phyloP scores from a whole-genome alignment of 257 asterid genomes.

The Salvia miltiorrhiza region DNA sequence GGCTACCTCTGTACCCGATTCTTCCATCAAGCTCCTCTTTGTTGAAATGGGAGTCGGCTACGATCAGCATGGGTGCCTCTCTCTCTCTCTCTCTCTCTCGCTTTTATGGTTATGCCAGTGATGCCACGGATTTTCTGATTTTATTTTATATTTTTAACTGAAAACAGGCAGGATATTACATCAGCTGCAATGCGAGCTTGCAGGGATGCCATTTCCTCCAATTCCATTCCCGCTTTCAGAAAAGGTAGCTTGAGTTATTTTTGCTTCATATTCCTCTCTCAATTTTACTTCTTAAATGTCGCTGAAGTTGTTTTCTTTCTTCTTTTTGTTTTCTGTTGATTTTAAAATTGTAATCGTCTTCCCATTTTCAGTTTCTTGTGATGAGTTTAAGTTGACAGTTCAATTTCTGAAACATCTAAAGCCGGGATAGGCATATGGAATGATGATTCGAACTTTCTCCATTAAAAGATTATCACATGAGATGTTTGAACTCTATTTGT shows the following conservation, averaged over 20 bases:
- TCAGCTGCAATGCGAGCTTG: conserved; percentile 97
- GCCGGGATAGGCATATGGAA: neutral
- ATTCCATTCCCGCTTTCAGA: conserved; percentile 91
- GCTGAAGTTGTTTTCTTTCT: neutral
- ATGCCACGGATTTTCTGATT: neutral
- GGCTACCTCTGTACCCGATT: conserved; percentile 46
- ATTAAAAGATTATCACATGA: neutral
- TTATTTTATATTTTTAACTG: neutral
- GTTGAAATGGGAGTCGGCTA: conserved; percentile 99
- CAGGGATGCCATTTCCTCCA: conserved; percentile 83
- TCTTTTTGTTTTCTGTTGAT: neutral
- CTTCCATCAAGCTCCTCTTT: conserved; percentile 79
- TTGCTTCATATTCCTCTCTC: neutral
- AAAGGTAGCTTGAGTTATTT: too few relatives aligned
- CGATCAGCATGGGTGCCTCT: conserved; percentile 87
- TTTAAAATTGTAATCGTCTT: neutral
- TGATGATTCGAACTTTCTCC: too few relatives aligned
- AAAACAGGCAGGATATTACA: conserved; percentile 72
- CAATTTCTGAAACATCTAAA: neutral
- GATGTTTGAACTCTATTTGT: neutral
- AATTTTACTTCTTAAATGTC: neutral
- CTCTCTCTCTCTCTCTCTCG: neutral
- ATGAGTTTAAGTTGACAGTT: neutral
- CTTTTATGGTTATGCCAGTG: neutral
- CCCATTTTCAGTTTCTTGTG: neutral